phyloP scores from a whole-genome alignment of 305 asterid genomes.

The Vinca major region DNA sequence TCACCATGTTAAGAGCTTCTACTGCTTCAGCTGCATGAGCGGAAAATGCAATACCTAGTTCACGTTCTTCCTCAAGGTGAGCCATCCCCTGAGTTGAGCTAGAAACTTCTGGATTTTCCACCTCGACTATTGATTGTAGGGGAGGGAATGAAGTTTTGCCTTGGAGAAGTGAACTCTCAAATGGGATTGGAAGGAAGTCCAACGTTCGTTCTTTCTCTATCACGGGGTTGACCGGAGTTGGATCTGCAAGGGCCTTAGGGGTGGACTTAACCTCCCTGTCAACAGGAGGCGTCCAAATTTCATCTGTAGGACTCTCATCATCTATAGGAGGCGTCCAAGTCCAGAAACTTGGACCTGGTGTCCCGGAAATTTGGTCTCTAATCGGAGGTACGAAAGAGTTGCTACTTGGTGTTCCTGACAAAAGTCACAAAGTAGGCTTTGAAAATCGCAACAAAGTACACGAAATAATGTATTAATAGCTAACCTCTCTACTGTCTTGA shows the following conservation, averaged over 20 bases:
- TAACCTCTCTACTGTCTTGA: neutral
- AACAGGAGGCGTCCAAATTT: neutral
- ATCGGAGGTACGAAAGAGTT: conserved; percentile 29
- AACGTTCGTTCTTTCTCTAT: conserved; percentile 53
- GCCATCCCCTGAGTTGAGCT: conserved; percentile 32
- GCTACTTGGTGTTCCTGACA: conserved; percentile 35
- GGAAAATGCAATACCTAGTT: conserved; percentile 56
- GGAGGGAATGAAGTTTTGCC: conserved; percentile 53
- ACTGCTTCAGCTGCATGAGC: conserved; percentile 72
- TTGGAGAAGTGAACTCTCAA: conserved; percentile 49
- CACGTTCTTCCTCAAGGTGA: conserved; percentile 54
- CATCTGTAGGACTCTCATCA: conserved; percentile 18
- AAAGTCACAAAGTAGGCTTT: neutral
- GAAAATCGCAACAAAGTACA: neutral
- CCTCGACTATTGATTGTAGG: conserved; percentile 54
- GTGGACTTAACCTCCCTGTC: conserved; percentile 26
- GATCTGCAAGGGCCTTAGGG: conserved; percentile 32
- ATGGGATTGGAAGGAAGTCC: conserved; percentile 54
- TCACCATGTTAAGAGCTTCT: conserved; percentile 43
- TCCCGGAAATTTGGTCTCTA: conserved; percentile 26
- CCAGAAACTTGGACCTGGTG: conserved; percentile 97
- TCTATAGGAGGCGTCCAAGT: conserved; percentile 74
- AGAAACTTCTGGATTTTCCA: conserved; percentile 25
- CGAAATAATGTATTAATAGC: neutral
- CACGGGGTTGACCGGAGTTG: conserved; percentile 35